These are phyloP conservation scores for Fusarium acutatum DNA, from an alignment of 2,329 filamentous ascomycete genomes.

Conservation along the genomic window DNA sequence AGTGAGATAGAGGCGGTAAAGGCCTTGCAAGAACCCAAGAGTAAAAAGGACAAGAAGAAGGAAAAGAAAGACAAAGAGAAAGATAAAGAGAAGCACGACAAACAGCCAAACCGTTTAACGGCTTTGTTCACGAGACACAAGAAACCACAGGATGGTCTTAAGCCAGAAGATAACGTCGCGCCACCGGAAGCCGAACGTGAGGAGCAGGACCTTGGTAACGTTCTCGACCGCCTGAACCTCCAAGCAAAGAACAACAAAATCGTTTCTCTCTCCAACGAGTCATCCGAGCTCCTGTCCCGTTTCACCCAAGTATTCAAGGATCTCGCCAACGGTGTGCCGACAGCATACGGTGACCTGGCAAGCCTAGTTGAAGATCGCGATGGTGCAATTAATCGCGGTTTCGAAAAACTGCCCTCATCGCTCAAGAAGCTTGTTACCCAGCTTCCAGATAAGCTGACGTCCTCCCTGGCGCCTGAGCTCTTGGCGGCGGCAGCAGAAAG, in stretches of 20 bases:
- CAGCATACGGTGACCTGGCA: slow-evolving; percentile 89
- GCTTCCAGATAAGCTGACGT: slow-evolving; percentile 82
- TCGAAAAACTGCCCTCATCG: slow-evolving; percentile 76
- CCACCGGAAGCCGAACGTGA: slow-evolving; percentile 58
- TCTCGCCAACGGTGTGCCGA: slow-evolving; percentile 89
- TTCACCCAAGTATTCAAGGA: slow-evolving; percentile 95
- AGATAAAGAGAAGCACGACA: slow-evolving; percentile 45
- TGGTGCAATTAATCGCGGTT: slow-evolving; percentile 66
- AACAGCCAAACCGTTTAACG: slow-evolving; percentile 48
- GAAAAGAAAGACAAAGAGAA: slow-evolving; percentile 50
- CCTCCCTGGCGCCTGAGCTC: slow-evolving; percentile 80
- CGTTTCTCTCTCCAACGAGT: slow-evolving; percentile 85
- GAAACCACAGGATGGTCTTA: slow-evolving; percentile 50
- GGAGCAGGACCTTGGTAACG: slow-evolving; percentile 76
- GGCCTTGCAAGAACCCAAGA: slow-evolving; percentile 42
- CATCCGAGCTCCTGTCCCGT: slow-evolving; percentile 78
- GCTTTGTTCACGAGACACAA: slow-evolving; percentile 50
- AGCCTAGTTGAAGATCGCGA: slow-evolving; percentile 68
- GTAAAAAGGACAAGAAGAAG: slow-evolving; percentile 43
- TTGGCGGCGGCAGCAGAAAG: slow-evolving; percentile 81
- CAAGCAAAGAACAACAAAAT: slow-evolving; percentile 85
- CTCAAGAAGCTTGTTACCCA: slow-evolving; percentile 87
- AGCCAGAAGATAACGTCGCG: slow-evolving; percentile 51
- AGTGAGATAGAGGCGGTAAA: slow-evolving; percentile 41
- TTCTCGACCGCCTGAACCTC: slow-evolving; percentile 87